These are phyloP conservation scores for Cucurbita ficifolia DNA, from an alignment of 306 rosid species.

Conservation along the genomic window DNA sequence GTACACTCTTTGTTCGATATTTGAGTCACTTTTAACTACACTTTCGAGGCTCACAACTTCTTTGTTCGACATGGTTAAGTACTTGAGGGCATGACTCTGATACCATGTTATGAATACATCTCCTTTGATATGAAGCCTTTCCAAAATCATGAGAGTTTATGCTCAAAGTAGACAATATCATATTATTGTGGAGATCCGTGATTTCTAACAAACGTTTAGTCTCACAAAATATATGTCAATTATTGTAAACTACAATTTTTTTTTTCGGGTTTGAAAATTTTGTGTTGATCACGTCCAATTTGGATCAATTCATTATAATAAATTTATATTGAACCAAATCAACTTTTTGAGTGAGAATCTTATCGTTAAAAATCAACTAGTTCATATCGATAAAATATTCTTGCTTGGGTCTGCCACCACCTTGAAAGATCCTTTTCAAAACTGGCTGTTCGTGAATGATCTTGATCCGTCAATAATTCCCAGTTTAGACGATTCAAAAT, in stretches of 20 bases:
- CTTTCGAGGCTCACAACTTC: no score
- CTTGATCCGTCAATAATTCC: neutral
- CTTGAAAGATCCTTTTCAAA: slow-evolving; percentile 15
- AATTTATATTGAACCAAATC: neutral
- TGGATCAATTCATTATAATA: neutral
- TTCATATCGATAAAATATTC: neutral
- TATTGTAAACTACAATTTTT: neutral
- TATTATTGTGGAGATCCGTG: no score
- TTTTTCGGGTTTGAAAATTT: no score
- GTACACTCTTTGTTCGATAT: no score
- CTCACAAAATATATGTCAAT: neutral
- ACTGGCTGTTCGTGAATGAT: neutral
- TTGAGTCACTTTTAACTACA: no score
- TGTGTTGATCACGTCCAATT: neutral
- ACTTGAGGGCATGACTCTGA: no score
- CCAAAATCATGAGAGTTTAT: no score
- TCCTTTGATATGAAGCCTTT: no score
- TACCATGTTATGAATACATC: no score
- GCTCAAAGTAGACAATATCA: no score
- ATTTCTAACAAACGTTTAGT: no score
- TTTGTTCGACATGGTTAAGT: no score
- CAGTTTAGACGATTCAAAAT: neutral
- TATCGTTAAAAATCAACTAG: neutral
- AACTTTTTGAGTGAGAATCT: neutral
- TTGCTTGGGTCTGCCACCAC: neutral